Evolutionary conservation across 352 stramenopile genomes (phyloP).

Genomic region (Phytopythium chamaehyphon): DNA sequence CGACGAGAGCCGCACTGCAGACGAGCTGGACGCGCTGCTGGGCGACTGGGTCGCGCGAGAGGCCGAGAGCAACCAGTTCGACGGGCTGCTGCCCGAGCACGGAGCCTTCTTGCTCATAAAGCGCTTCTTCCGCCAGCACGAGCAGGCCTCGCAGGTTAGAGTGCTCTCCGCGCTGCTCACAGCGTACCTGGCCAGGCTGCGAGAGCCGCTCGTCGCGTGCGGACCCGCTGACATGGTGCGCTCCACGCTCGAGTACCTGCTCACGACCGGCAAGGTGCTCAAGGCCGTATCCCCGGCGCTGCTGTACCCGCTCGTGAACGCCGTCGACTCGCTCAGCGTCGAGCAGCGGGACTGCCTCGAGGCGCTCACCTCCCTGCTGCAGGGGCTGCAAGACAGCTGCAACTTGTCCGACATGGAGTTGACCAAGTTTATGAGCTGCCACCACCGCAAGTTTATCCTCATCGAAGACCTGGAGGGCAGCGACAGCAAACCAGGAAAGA

Average conservation of each 20-base stretch:
- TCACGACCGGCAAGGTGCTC: slow-evolving; percentile 17
- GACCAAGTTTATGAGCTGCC: slow-evolving; percentile 27
- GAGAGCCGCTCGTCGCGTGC: slow-evolving; percentile 48
- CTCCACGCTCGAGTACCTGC: slow-evolving; percentile 64
- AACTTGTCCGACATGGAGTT: slow-evolving; percentile 45
- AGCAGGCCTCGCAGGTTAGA: slow-evolving; percentile 25
- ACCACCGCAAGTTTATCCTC: slow-evolving; percentile 45
- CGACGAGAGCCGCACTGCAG: background rate
- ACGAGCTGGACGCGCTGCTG: slow-evolving; percentile 33
- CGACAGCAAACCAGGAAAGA: background rate
- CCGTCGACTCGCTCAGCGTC: slow-evolving; percentile 59
- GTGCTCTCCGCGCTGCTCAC: slow-evolving; percentile 39
- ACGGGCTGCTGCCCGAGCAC: slow-evolving; percentile 54
- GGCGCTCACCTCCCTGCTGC: slow-evolving; percentile 51
- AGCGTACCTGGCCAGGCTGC: slow-evolving; percentile 36
- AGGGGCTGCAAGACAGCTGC: slow-evolving; percentile 29
- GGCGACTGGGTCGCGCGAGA: slow-evolving; percentile 39
- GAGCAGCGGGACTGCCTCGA: slow-evolving; percentile 74
- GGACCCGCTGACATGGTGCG: slow-evolving; percentile 42
- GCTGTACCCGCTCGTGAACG: slow-evolving; percentile 68
- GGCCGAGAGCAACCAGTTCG: slow-evolving; percentile 55
- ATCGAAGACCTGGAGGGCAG: slow-evolving; percentile 5
- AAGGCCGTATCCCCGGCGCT: slow-evolving; percentile 28
- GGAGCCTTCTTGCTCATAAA: slow-evolving; percentile 44
- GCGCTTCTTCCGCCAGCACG: slow-evolving; percentile 46